Base-by-base conservation (phyloP, 768 basidiomycete genomes). In the Lactarius pseudohatsudake region DNA sequence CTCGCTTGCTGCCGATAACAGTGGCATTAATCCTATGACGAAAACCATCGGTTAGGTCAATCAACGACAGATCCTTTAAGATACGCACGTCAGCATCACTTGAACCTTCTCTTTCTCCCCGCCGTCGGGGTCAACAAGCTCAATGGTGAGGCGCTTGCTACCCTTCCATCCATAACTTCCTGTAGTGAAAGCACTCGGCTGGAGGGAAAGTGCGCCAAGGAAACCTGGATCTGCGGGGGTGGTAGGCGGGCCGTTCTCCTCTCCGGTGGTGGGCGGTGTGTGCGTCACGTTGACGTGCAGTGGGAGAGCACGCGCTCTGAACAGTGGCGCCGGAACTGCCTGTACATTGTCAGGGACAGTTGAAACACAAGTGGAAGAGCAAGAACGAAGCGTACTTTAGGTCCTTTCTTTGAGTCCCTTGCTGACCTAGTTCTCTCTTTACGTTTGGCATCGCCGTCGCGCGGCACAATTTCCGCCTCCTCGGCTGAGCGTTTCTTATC, bases 141-240 rank as follows among this genome's bases (percentile, higher is more conserved):
- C 88, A 59, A 94, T 80, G 1, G 79, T 81, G 66, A 92, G 76
- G 30, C 86, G 82, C 74, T 87, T 89, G 74, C 76, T 84, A 2
- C 88, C 91, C 74, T 92, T 93, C 92, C 92, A 94, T 20, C 92
- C 92, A 74, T 89, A 91, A 73, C 89, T 90, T 13, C 91, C 90
- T 0, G 90, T 91, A 16, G 79, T 72, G 76, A 94, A 92, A 45
- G 83, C 79, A 65, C 76, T 82, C 1, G 92, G 84, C 4, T 81
- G 70, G 8, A 92, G 80, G 0, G 83, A 82, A 26, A 86, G 74
- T 50, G 77, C 81, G 18, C 84, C 85, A 68, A 92, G 79, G 73
- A 84, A 81, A 11, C 89, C 90, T 32, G 85, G 79, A 75, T 91
- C 91, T 4, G 74, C 75, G 4, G 77, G 71, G 7, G 77, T 75